These are phyloP conservation scores for Populus euphratica DNA, from an alignment of 345 rosid species.

Conservation along the genomic window DNA sequence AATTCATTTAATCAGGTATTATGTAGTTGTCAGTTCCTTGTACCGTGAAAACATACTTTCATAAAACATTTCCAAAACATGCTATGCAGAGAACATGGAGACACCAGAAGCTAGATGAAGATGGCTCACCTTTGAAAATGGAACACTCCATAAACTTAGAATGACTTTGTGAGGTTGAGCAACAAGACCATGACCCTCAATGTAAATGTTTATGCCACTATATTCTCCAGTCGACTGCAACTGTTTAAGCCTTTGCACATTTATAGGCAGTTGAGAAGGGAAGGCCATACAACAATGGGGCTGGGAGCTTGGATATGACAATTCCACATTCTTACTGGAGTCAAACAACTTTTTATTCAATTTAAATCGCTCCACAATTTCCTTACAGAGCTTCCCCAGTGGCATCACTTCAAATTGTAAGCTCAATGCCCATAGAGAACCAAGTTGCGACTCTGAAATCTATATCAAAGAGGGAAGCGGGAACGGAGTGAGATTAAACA, in stretches of 20 bases:
- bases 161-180: conserved; percentile 67
- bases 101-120: background rate
- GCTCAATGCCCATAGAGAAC: conserved; percentile 52
- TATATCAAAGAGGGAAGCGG: conserved; percentile 25
- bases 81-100: background rate
- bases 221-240: conserved; percentile 48
- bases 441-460: conserved; percentile 73
- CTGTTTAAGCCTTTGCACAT: conserved; percentile 53
- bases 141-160: conserved; percentile 80
- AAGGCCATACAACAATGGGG: conserved; percentile 44
- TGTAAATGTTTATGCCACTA: conserved; percentile 54
- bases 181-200: conserved; percentile 65
- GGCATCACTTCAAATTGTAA: conserved; percentile 63
- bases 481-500: background rate
- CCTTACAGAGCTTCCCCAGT: conserved; percentile 74
- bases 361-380: conserved; percentile 50
- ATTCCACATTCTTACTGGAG: conserved; percentile 51
- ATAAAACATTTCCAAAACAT: background rate
- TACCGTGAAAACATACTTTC: background rate
- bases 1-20: background rate
- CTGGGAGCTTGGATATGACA: conserved; percentile 51
- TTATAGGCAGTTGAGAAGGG: conserved; percentile 65
- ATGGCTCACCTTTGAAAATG: conserved; percentile 79
- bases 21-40: background rate
- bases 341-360: conserved; percentile 49